These are phyloP conservation scores for Populus hybrid DNA, from an alignment of 441 rosid species.

Conservation along the genomic window DNA sequence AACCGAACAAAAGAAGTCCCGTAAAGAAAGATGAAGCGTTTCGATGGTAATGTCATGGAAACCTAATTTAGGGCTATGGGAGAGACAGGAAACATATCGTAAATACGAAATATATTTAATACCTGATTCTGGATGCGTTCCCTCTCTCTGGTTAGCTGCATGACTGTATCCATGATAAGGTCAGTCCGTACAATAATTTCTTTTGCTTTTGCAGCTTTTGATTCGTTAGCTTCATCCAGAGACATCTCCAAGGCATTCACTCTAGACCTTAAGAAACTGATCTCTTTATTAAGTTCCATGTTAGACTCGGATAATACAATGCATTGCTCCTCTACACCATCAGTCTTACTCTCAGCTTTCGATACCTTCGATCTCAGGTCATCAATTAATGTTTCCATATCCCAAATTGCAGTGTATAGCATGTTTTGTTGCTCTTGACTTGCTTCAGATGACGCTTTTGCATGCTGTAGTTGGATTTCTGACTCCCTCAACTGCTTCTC, in stretches of 20 bases:
- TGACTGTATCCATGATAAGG: conserved; percentile 64
- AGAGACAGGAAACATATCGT: background rate
- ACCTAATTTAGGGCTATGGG: background rate
- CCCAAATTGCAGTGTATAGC: conserved; percentile 96
- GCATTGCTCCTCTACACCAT: conserved; percentile 74
- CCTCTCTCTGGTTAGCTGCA: conserved; percentile 67
- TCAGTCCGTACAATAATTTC: conserved; percentile 58
- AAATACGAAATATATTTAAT: conserved; percentile 14
- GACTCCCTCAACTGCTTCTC: conserved; percentile 84
- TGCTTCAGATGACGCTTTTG: conserved; percentile 74
- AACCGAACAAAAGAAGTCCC: background rate
- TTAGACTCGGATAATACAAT: conserved; percentile 58
- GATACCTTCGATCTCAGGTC: conserved; percentile 87
- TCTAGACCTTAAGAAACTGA: conserved; percentile 48
- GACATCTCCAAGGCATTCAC: conserved; percentile 49
- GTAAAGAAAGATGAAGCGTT: background rate
- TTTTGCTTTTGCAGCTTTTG: conserved; percentile 49
- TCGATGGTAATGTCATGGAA: background rate
- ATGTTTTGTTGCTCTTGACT: conserved; percentile 90
- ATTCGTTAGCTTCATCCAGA: conserved; percentile 51
- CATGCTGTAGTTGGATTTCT: conserved; percentile 65
- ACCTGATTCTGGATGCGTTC: conserved; percentile 88
- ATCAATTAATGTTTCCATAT: conserved; percentile 93
- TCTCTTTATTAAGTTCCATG: conserved; percentile 56
- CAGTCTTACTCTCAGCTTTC: conserved; percentile 73